Base-by-base conservation (phyloP, 345 rosid species). In the Fremontodendron californicum region DNA sequence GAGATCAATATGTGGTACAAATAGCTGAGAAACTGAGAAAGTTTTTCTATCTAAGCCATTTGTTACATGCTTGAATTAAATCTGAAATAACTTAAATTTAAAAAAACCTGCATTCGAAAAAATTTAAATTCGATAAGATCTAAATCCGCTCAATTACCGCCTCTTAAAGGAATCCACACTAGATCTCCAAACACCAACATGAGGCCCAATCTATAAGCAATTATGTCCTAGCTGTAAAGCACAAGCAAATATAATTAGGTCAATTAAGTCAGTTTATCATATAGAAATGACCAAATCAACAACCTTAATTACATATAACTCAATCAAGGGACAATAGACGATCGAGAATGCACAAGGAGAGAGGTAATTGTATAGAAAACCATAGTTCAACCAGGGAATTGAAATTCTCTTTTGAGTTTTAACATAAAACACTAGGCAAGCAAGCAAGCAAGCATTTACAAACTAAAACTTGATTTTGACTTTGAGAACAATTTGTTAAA, bases 151-250 rank as follows among this genome's bases (percentile, higher is more conserved):
- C n/a, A n/a, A n/a, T n/a, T n/a, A n/a, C n/a, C n/a, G n/a, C n/a
- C n/a, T n/a, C n/a, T n/a, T n/a, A 93, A 92, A 82, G 99, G 98
- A 84, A 92, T 95, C 96, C 96, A 93, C 70, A 93, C 84, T 21
- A 95, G 88, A 88, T 96, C 99, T 66, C 98, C 99, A 83, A 93
- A 93, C 5, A 93, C 98, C 82, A 96, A 79, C 97, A 96, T 96
- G 89, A 93, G 93, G 51, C 98, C 98, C 78, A 93, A 78, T 78
- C 96, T 90, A 88, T 96, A 98, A 2, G 97, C 98, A 80, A 96
- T 96, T 78, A 92, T 92, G 81, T 96, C 99, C 97, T 97, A 93
- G 57, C 99, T 93, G 86, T 8, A 68, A 75, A 77, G 61, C 15
- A 21, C 6, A 66, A 52, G 18, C 57, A 77, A 51, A 68, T 15